These are phyloP conservation scores for Erysimum cheiri DNA, from an alignment of 441 rosid genomes.

Conservation along the genomic window DNA sequence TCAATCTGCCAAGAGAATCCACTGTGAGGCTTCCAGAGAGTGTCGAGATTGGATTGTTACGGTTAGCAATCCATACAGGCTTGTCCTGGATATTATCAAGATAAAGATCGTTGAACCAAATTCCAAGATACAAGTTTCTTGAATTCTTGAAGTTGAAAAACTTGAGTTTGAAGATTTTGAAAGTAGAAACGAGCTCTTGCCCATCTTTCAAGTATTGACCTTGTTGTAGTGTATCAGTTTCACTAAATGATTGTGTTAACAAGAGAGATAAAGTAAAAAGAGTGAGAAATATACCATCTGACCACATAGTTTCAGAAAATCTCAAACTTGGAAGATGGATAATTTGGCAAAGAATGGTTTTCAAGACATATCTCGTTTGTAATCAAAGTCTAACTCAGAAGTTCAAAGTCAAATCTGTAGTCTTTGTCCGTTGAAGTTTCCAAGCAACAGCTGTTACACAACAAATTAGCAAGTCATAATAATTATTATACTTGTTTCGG, in stretches of 20 bases:
- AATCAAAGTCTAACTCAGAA: too few relatives aligned
- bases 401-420: too few relatives aligned
- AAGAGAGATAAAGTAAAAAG: conserved; percentile 20
- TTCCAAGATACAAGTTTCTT: conserved; percentile 35
- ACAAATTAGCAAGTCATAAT: too few relatives aligned
- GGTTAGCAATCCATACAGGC: conserved; percentile 47
- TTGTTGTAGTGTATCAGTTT: conserved; percentile 37
- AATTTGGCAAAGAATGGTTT: neutral
- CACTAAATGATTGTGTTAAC: conserved; percentile 25
- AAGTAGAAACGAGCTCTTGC: conserved; percentile 41
- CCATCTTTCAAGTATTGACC: conserved; percentile 39
- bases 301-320: conserved; percentile 19
- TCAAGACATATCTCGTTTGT: too few relatives aligned
- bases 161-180: conserved; percentile 42
- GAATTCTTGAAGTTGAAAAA: conserved; percentile 36
- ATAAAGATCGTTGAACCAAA: conserved; percentile 36
- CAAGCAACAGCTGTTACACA: too few relatives aligned
- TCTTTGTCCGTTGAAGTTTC: too few relatives aligned
- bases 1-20: conserved; percentile 39
- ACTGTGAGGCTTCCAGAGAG: conserved; percentile 34
- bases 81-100: conserved; percentile 24
- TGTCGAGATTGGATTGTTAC: conserved; percentile 26
- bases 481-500: too few relatives aligned
- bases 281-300: conserved; percentile 1
- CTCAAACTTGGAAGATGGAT: conserved; percentile 3